These are phyloP conservation scores for Colletotrichum sp. DNA, from an alignment of 2,329 filamentous ascomycete genomes.

Conservation along the genomic window DNA sequence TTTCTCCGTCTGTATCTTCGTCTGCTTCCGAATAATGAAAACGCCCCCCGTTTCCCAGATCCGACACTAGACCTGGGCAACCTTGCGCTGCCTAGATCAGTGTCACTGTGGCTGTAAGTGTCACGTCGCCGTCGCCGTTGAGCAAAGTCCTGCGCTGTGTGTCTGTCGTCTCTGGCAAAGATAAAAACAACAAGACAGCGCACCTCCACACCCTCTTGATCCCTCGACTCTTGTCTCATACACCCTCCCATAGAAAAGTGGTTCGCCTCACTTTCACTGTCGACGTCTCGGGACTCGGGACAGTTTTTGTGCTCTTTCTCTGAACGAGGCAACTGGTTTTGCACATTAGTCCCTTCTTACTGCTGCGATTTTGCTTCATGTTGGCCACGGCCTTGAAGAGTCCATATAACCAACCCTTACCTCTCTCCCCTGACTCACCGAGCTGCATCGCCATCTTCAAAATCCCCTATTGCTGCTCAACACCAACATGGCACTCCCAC, in stretches of 20 bases:
- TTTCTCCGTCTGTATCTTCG: background rate
- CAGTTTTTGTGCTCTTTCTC: background rate
- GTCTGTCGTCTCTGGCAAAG: background rate
- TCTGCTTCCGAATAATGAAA: background rate
- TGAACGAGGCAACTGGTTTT: background rate
- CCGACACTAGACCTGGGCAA: background rate
- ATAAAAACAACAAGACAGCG: background rate
- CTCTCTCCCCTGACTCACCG: background rate
- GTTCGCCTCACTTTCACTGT: slow-evolving; percentile 16
- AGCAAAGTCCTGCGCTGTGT: background rate
- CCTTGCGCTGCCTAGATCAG: background rate
- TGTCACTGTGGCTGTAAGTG: background rate
- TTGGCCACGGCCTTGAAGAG: background rate
- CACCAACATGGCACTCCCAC: slow-evolving; percentile 6
- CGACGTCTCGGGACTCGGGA: background rate
- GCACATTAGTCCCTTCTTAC: background rate
- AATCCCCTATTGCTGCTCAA: background rate
- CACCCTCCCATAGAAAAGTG: background rate
- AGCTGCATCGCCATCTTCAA: background rate
- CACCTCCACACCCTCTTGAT: slow-evolving; percentile 5
- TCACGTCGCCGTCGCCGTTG: background rate
- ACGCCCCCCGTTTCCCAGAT: background rate
- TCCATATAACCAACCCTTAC: background rate
- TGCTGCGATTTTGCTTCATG: background rate
- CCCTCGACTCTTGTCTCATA: slow-evolving; percentile 7